Conservation (phyloP, 805 yeast genomes). For the Kazachstania kunashirensis region DNA sequence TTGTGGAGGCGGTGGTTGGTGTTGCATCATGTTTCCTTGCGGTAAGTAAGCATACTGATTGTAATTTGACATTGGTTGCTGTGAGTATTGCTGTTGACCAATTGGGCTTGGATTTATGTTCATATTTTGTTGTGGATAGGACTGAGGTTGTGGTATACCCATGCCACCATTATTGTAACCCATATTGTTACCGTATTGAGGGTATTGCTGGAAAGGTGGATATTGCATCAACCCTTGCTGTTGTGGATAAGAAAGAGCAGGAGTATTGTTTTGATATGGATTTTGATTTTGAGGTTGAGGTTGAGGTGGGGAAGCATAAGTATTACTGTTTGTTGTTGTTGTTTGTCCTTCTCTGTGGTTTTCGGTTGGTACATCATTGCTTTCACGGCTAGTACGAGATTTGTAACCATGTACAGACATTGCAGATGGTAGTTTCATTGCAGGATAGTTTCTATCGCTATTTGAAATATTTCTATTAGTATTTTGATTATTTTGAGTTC, state of each 20-base stretch:
- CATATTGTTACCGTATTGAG: too few species aligned
- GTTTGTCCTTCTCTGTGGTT: too few species aligned
- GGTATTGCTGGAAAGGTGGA: background rate
- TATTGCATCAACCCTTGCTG: constrained; percentile 2
- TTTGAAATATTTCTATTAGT: background rate
- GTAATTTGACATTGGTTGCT: background rate
- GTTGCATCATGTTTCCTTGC: background rate
- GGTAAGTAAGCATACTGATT: constrained; percentile 6
- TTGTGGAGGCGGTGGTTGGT: constrained; percentile 12
- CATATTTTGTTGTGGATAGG: background rate
- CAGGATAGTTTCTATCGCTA: background rate
- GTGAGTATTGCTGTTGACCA: background rate
- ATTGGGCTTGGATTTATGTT: background rate
- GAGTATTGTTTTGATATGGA: constrained; percentile 1
- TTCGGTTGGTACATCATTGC: too few species aligned
- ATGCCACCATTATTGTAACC: too few species aligned
- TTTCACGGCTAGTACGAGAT: constrained; percentile 8
- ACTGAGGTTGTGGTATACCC: too few species aligned
- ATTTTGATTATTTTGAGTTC: constrained; percentile 1
- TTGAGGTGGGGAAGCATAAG: too few species aligned
- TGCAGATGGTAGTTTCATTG: constrained; percentile 12
- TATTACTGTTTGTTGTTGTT: too few species aligned
- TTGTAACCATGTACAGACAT: constrained; percentile 8
- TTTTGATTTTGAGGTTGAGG: too few species aligned
- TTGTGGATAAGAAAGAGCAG: too few species aligned